Evolutionary conservation across 2,329 filamentous ascomycete genomes (phyloP).

Genomic region (Stemphylium vesicarium): DNA sequence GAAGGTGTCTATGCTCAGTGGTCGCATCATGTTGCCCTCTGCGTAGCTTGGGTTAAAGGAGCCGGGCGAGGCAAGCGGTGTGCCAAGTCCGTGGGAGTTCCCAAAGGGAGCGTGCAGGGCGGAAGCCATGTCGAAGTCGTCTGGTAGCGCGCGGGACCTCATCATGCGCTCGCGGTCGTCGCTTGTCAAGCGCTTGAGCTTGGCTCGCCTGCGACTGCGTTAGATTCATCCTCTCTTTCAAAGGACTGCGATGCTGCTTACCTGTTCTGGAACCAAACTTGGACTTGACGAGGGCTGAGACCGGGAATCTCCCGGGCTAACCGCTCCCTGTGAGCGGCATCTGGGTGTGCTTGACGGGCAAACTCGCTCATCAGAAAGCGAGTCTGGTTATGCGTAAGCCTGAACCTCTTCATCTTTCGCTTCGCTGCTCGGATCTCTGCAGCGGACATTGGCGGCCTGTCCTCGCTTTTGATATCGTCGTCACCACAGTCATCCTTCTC

Average conservation of each 20-base stretch:
- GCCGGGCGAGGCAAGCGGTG: constrained; percentile 56
- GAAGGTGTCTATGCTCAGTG: constrained; percentile 71
- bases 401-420: constrained; percentile 75
- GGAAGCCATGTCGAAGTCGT: constrained; percentile 66
- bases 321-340: constrained; percentile 86
- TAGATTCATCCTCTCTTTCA: constrained; percentile 12
- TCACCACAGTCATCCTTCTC: constrained; percentile 48
- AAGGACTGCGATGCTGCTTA: constrained; percentile 54
- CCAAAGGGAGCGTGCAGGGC: constrained; percentile 63
- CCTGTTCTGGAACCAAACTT: constrained; percentile 99
- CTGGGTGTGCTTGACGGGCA: constrained; percentile 89
- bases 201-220: constrained; percentile 58
- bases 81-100: constrained; percentile 53
- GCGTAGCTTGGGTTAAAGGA: constrained; percentile 49
- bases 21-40: constrained; percentile 68
- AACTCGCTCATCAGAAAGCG: constrained; percentile 97
- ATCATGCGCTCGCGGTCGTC: constrained; percentile 68
- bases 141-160: constrained; percentile 64
- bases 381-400: constrained; percentile 95
- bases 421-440: constrained; percentile 58
- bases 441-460: constrained; percentile 52
- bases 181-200: constrained; percentile 66
- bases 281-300: constrained; percentile 87
- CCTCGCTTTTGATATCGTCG: constrained; percentile 38
- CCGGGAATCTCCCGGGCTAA: constrained; percentile 90